phyloP scores from a whole-genome alignment of 208 protist species.

The Leishmania amazonensis region DNA sequence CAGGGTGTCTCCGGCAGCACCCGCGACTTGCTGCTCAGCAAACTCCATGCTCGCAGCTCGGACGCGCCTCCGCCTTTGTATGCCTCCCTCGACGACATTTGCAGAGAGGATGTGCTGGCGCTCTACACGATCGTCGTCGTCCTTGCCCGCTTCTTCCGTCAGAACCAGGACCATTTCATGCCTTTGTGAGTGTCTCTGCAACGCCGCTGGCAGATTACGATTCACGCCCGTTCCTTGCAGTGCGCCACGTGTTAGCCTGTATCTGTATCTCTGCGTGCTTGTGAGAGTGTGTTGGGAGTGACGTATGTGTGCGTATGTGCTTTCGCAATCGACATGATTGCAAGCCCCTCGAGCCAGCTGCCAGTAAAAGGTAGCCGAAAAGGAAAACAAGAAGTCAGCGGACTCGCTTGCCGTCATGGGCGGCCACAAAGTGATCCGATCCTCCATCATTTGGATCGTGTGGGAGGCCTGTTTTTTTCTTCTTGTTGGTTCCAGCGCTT shows the following conservation, averaged over 20 bases:
- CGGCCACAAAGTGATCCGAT: too few species aligned
- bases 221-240: neutral
- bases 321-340: too few species aligned
- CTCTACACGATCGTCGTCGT: constrained; percentile 74
- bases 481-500: too few species aligned
- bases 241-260: neutral
- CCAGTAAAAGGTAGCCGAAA: too few species aligned
- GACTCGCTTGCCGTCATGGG: too few species aligned
- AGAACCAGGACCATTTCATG: constrained; percentile 84
- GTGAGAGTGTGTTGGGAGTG: neutral
- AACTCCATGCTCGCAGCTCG: constrained; percentile 13
- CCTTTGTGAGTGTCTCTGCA: constrained; percentile 36
- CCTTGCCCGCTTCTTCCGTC: constrained; percentile 76
- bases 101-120: constrained; percentile 61
- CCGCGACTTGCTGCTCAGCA: constrained; percentile 46
- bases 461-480: neutral
- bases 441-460: neutral
- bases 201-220: neutral
- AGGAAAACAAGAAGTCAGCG: too few species aligned
- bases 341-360: too few species aligned
- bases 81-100: constrained; percentile 46
- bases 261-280: neutral
- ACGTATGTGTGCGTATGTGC: neutral
- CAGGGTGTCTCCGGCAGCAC: constrained; percentile 41
- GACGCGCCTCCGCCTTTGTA: constrained; percentile 26